These are phyloP conservation scores for Eudorina sp. DNA, from an alignment of 139 green algal species.

Conservation along the genomic window DNA sequence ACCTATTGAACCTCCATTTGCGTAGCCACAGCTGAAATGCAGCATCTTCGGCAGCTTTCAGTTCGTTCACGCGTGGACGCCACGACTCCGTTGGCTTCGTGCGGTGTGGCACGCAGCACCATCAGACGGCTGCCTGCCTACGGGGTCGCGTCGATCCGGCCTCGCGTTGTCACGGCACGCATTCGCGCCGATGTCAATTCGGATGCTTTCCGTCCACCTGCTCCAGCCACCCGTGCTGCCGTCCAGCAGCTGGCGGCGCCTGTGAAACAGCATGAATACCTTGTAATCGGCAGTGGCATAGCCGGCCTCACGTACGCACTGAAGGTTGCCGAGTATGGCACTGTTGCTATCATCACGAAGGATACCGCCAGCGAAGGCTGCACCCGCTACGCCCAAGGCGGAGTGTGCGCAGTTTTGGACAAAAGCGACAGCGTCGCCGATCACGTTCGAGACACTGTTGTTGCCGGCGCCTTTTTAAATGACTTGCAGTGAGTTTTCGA, in stretches of 20 bases:
- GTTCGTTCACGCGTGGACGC: not conserved
- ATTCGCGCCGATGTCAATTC: conserved; percentile 63
- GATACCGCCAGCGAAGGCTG: conserved; percentile 83
- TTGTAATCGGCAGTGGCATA: conserved; percentile 96
- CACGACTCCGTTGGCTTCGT: not conserved
- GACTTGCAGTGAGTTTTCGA: conserved; percentile 82
- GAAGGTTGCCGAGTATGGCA: conserved; percentile 92
- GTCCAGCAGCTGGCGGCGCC: not conserved
- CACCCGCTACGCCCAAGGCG: conserved; percentile 93
- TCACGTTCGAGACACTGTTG: conserved; percentile 94
- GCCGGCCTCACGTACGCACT: conserved; percentile 96
- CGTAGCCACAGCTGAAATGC: too few species aligned
- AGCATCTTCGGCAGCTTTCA: not conserved
- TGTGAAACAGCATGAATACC: conserved; percentile 85
- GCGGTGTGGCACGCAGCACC: not conserved
- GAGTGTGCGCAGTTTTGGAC: conserved; percentile 96
- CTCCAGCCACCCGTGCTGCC: not conserved
- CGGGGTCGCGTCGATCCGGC: not conserved
- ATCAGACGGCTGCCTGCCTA: not conserved
- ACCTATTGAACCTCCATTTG: too few species aligned
- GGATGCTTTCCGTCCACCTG: conserved; percentile 54
- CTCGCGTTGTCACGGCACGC: not conserved
- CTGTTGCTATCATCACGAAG: conserved; percentile 97
- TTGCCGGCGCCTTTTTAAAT: conserved; percentile 89
- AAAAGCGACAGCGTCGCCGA: conserved; percentile 84